These are phyloP conservation scores for Claviceps africana DNA, from an alignment of 2,329 filamentous ascomycete species.

Conservation along the genomic window DNA sequence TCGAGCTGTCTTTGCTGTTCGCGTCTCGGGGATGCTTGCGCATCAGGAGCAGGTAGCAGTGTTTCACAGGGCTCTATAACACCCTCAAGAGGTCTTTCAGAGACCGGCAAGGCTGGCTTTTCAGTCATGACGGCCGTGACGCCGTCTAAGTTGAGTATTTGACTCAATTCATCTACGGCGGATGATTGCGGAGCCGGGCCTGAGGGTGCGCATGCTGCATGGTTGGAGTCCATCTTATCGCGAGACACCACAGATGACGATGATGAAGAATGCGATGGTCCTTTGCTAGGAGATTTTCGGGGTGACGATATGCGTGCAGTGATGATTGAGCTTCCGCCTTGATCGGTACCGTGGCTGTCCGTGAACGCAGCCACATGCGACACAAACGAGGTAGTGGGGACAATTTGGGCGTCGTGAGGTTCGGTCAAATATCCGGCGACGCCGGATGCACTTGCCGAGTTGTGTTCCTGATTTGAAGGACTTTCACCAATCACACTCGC, in stretches of 20 bases:
- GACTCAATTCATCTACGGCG: slow-evolving; percentile 9
- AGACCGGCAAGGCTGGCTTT: not conserved
- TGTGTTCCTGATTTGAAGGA: not conserved
- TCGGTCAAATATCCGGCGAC: slow-evolving; percentile 2
- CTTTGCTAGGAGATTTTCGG: not conserved
- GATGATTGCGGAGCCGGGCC: not conserved
- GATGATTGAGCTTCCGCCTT: not conserved
- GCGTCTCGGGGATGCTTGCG: not conserved
- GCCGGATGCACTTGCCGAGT: not conserved
- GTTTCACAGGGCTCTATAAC: not conserved
- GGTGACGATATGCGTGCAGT: not conserved
- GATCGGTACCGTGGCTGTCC: slow-evolving; percentile 7
- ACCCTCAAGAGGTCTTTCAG: not conserved
- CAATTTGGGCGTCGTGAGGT: slow-evolving; percentile 17
- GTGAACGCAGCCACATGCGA: slow-evolving; percentile 6
- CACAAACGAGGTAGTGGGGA: slow-evolving; percentile 7
- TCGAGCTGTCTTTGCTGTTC: not conserved
- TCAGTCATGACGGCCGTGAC: slow-evolving; percentile 1
- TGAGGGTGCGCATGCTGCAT: not conserved
- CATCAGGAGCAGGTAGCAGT: not conserved
- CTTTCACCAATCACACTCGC: slow-evolving; percentile 4
- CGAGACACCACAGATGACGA: not conserved
- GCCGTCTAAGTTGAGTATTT: slow-evolving; percentile 8
- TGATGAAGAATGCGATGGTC: not conserved
- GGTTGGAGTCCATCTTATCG: not conserved